Percentiles rank a stretch among this genome's conserved stretches.
These are phyloP conservation scores for Leishmania amazonensis DNA, from an alignment of 208 protist species.

Conservation along the genomic window DNA sequence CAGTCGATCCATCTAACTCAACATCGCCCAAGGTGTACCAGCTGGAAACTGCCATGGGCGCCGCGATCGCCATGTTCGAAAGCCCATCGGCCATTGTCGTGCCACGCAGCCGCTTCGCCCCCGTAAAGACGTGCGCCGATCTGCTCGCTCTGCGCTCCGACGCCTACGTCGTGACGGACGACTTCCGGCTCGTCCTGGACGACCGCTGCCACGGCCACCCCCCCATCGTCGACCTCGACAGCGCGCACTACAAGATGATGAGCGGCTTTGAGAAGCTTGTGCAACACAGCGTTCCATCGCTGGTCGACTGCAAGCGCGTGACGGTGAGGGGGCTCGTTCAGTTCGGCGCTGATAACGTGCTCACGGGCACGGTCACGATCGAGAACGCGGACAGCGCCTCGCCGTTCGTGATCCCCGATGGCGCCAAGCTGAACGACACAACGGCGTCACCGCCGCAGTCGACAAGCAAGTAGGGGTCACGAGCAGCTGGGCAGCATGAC, in stretches of 20 bases:
- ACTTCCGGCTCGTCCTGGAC: constrained; percentile 62
- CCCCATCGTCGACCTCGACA: constrained; percentile 70
- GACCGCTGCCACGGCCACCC: constrained; percentile 53
- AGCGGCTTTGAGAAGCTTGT: constrained; percentile 63
- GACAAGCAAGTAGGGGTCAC: background rate
- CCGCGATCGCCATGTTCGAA: constrained; percentile 96
- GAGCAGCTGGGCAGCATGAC: background rate
- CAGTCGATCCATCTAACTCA: constrained; percentile 73
- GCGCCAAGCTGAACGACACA: constrained; percentile 53
- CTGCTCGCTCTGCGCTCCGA: constrained; percentile 97
- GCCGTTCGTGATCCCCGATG: constrained; percentile 42
- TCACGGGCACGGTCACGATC: constrained; percentile 74
- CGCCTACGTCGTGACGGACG: constrained; percentile 86
- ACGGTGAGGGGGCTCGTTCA: constrained; percentile 59
- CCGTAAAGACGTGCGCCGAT: constrained; percentile 98
- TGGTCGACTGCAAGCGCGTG: constrained; percentile 64
- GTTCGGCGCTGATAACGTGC: constrained; percentile 56
- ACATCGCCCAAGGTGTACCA: constrained; percentile 78
- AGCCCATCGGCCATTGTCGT: constrained; percentile 90
- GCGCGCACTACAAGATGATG: constrained; percentile 79
- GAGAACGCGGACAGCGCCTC: constrained; percentile 42
- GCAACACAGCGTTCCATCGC: constrained; percentile 60
- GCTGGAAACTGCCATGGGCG: constrained; percentile 92
- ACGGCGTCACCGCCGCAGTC: constrained; percentile 20
- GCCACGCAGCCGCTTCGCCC: constrained; percentile 96